These are phyloP conservation scores for Raphanus raphanistrum DNA, from an alignment of 345 rosid genomes.

Conservation along the genomic window DNA sequence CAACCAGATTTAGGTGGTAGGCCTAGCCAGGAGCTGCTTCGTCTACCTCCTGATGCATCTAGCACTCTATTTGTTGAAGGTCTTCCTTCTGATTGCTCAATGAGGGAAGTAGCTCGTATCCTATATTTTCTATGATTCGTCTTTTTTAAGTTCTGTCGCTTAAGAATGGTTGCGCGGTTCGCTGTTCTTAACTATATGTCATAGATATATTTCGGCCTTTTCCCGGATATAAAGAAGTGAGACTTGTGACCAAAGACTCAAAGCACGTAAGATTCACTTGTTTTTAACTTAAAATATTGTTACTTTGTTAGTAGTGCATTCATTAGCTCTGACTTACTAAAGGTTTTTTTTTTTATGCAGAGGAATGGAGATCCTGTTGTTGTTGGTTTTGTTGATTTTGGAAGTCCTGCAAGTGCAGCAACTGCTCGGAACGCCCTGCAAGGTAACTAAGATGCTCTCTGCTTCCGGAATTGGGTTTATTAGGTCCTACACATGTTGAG, in stretches of 20 bases:
- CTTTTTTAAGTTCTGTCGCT: background rate
- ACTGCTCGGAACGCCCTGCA: slow-evolving; percentile 87
- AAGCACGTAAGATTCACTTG: slow-evolving; percentile 52
- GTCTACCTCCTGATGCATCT: slow-evolving; percentile 71
- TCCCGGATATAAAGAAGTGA: slow-evolving; percentile 77
- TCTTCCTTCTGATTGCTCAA: slow-evolving; percentile 67
- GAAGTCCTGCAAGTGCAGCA: slow-evolving; percentile 79
- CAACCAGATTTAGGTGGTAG: slow-evolving; percentile 39
- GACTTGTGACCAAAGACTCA: slow-evolving; percentile 74
- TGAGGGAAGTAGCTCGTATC: slow-evolving; percentile 91
- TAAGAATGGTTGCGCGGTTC: slow-evolving; percentile 15
- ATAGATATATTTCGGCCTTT: slow-evolving; percentile 89
- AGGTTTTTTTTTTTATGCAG: slow-evolving; percentile 43
- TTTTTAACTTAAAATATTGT: background rate
- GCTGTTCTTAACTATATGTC: slow-evolving; percentile 37
- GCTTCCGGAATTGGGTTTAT: background rate
- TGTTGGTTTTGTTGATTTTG: slow-evolving; percentile 88
- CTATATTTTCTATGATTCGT: slow-evolving; percentile 31
- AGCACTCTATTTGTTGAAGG: slow-evolving; percentile 82
- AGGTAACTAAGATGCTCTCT: slow-evolving; percentile 37
- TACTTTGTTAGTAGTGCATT: background rate
- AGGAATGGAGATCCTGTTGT: slow-evolving; percentile 80
- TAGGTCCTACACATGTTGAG: background rate
- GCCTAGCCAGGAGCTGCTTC: slow-evolving; percentile 47
- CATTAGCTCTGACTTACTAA: background rate